phyloP scores from a whole-genome alignment of 2,329 filamentous ascomycete genomes.

The Amauroascus verrucosus region DNA sequence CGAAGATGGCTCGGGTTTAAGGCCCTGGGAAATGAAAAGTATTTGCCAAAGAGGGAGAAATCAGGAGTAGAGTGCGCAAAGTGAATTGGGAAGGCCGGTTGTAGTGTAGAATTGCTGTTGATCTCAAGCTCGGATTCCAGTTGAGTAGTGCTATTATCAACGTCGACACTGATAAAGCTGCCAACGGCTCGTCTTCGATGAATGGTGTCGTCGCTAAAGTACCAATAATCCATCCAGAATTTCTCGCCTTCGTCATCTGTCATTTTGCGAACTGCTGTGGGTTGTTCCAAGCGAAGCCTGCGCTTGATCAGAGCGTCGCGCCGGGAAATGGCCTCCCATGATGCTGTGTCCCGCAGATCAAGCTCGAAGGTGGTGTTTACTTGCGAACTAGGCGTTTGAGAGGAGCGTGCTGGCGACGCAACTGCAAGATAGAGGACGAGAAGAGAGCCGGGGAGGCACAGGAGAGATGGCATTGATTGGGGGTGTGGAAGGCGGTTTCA shows the following conservation, averaged over 20 bases:
- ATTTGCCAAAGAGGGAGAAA: conserved; percentile 4
- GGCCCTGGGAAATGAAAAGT: conserved; percentile 9
- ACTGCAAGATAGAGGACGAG: not conserved
- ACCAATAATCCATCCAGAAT: conserved; percentile 40
- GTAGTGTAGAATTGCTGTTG: not conserved
- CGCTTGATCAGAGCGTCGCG: conserved; percentile 24
- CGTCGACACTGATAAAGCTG: too few species aligned
- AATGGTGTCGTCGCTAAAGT: conserved; percentile 22
- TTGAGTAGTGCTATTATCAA: not conserved
- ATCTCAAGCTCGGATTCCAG: not conserved
- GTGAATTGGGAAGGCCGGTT: conserved; percentile 1
- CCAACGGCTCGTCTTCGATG: not conserved
- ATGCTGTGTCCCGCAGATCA: not conserved
- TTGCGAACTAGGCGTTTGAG: not conserved
- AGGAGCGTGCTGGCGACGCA: not conserved
- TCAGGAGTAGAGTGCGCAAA: not conserved
- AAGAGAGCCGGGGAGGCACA: not conserved
- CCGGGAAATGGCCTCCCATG: not conserved
- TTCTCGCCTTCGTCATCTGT: conserved; percentile 39
- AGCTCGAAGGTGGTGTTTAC: not conserved
- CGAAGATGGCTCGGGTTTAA: conserved; percentile 19
- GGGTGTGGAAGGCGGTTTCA: not conserved
- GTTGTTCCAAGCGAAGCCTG: conserved; percentile 22
- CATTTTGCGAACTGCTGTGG: conserved; percentile 36
- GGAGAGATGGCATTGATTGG: not conserved